These are phyloP conservation scores for Berkeleyomyces basicola DNA, from an alignment of 2,329 filamentous ascomycete genomes.

Conservation along the genomic window DNA sequence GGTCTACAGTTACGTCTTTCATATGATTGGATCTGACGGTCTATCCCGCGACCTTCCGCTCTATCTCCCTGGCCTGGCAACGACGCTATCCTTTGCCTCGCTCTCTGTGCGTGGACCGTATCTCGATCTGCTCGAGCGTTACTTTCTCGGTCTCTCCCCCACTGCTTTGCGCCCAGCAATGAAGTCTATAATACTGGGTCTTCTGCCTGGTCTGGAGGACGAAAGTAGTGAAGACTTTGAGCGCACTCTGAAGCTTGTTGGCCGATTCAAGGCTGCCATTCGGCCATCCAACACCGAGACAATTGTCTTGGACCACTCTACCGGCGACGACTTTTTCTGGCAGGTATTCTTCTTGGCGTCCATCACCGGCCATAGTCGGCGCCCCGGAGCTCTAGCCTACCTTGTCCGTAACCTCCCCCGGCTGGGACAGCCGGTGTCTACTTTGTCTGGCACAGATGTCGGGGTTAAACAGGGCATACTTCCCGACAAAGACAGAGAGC, in stretches of 20 bases:
- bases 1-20: constrained; percentile 81
- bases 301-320: constrained; percentile 35
- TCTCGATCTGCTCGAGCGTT: constrained; percentile 64
- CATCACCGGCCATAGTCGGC: constrained; percentile 72
- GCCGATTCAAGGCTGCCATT: constrained; percentile 57
- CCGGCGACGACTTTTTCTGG: constrained; percentile 84
- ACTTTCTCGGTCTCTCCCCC: constrained; percentile 58
- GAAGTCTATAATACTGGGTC: constrained; percentile 75
- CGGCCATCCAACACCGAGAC: constrained; percentile 28
- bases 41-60: constrained; percentile 68
- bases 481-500: constrained; percentile 23
- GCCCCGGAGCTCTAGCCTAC: constrained; percentile 78
- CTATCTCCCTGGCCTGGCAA: constrained; percentile 77
- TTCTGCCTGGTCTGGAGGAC: constrained; percentile 84
- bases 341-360: constrained; percentile 91
- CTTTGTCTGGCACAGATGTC: constrained; percentile 21
- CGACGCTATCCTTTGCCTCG: constrained; percentile 86
- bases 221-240: constrained; percentile 97
- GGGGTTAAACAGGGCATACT: constrained; percentile 22
- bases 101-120: constrained; percentile 77
- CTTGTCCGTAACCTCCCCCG: constrained; percentile 60
- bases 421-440: constrained; percentile 32
- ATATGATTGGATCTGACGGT: constrained; percentile 63
- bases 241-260: constrained; percentile 60
- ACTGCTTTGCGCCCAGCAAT: constrained; percentile 66